Conservation (phyloP, 139 green algal species). For the Mesotaenium endlicherianum region DNA sequence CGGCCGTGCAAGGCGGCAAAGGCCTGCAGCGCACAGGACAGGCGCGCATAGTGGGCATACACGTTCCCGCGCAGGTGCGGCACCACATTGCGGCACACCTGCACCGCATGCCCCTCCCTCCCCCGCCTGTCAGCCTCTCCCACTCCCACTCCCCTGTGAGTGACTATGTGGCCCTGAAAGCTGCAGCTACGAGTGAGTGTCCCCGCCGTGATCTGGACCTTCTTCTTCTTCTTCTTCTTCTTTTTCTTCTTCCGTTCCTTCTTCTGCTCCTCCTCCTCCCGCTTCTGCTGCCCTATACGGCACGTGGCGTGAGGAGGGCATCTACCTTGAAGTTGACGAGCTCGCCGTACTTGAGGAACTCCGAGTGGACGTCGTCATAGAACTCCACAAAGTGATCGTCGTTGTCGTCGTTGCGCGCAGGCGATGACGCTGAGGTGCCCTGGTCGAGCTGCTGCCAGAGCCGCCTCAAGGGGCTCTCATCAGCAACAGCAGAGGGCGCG, state of each 20-base stretch:
- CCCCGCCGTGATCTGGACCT: too few species aligned
- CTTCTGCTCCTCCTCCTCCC: not conserved
- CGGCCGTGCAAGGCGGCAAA: conserved; percentile 21
- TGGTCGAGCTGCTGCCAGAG: too few species aligned
- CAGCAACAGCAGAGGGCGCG: too few species aligned
- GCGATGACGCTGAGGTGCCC: too few species aligned
- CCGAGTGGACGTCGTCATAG: conserved; percentile 38
- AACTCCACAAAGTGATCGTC: conserved; percentile 28
- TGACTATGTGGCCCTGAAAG: too few species aligned
- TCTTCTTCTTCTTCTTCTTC: too few species aligned
- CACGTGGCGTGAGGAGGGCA: not conserved
- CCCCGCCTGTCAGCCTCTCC: too few species aligned
- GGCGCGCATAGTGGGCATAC: conserved; percentile 14
- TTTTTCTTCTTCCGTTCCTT: not conserved
- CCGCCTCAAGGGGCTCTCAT: too few species aligned
- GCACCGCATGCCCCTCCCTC: not conserved
- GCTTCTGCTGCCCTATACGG: not conserved
- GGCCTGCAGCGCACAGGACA: not conserved
- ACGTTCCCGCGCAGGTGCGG: conserved; percentile 42
- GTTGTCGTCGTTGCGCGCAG: too few species aligned
- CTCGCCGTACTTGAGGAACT: conserved; percentile 37
- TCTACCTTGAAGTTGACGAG: conserved; percentile 44
- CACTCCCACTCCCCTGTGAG: too few species aligned
- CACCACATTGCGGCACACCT: conserved; percentile 28
- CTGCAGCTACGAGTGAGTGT: too few species aligned